Conservation (phyloP, 306 rosid genomes). For the Astragalus glycyphyllos region DNA sequence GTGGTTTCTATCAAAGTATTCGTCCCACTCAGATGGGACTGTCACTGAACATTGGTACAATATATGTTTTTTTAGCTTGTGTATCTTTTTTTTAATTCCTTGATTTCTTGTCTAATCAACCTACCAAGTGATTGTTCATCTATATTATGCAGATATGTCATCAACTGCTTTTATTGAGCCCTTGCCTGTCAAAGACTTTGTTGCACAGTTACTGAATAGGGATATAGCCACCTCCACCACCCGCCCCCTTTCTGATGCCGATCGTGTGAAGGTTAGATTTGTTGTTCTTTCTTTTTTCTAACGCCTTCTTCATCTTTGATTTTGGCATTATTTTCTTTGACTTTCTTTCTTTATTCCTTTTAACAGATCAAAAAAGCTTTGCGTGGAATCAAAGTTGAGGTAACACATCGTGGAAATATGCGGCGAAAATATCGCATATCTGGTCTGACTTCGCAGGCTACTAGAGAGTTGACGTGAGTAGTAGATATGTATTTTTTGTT, state of each 20-base stretch:
- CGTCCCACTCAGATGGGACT: constrained; percentile 99
- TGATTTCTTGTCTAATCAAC: neutral
- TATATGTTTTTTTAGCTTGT: neutral
- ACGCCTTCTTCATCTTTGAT: neutral
- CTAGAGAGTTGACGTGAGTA: constrained; percentile 88
- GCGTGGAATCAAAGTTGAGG: constrained; percentile 96
- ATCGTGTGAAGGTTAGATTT: constrained; percentile 81
- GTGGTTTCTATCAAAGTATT: constrained; percentile 97
- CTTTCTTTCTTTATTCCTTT: neutral
- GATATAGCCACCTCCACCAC: constrained; percentile 57
- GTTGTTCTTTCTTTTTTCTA: neutral
- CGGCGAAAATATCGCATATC: constrained; percentile 92
- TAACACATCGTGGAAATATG: constrained; percentile 95
- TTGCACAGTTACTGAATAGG: constrained; percentile 75
- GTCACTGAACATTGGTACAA: constrained; percentile 82
- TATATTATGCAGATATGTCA: constrained; percentile 81
- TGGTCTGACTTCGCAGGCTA: constrained; percentile 92
- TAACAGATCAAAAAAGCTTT: constrained; percentile 91
- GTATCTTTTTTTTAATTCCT: no score
- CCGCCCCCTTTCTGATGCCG: constrained; percentile 89
- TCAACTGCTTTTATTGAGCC: constrained; percentile 98
- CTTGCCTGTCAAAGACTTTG: constrained; percentile 89
- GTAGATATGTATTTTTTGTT: no score
- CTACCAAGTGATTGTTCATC: neutral
- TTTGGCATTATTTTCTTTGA: neutral